Percentiles rank a stretch among this genome's conserved stretches.
These are phyloP conservation scores for Kodamaea anthophila DNA, from an alignment of 1,139 yeast genomes.

Conservation along the genomic window DNA sequence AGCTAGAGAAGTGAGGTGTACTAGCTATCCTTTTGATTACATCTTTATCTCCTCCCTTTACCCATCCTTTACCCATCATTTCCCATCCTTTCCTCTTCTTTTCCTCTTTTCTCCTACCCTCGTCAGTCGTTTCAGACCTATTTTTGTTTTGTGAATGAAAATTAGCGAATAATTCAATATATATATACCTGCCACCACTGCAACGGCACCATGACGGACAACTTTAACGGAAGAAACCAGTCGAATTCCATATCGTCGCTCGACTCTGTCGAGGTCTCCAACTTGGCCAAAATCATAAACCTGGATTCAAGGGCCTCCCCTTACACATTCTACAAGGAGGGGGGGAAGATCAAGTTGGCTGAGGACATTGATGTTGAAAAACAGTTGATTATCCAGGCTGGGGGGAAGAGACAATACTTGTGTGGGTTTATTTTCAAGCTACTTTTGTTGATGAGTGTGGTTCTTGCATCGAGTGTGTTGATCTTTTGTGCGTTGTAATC, in stretches of 20 bases:
- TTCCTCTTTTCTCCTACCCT: no score
- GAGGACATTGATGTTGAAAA: slow-evolving; percentile 34
- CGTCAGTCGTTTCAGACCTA: no score
- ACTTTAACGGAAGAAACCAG: slow-evolving; percentile 11
- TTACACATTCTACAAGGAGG: slow-evolving; percentile 5
- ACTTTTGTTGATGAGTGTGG: slow-evolving; percentile 23
- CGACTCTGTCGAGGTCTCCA: slow-evolving; percentile 10
- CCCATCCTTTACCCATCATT: no score
- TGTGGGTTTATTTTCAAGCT: slow-evolving; percentile 29
- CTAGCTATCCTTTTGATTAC: no score
- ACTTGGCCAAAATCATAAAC: slow-evolving; percentile 11
- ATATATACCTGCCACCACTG: background rate
- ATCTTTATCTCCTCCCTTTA: no score
- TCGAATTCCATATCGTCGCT: slow-evolving; percentile 15
- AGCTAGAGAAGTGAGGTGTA: no score
- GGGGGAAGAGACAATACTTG: slow-evolving; percentile 33
- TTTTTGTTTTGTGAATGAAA: no score
- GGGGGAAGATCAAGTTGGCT: slow-evolving; percentile 15
- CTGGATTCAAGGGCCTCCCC: slow-evolving; percentile 10
- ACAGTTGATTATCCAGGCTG: slow-evolving; percentile 34
- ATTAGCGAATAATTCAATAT: background rate
- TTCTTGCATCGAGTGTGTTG: slow-evolving; percentile 30
- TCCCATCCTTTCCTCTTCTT: no score
- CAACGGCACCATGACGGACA: slow-evolving; percentile 5
- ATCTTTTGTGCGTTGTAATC: slow-evolving; percentile 31